A percentile compares a stretch with the other conserved stretches of the same genome.
phyloP scores from a whole-genome alignment of 1,284 basidiomycete species.

The Veloporphyrellus conicus region DNA sequence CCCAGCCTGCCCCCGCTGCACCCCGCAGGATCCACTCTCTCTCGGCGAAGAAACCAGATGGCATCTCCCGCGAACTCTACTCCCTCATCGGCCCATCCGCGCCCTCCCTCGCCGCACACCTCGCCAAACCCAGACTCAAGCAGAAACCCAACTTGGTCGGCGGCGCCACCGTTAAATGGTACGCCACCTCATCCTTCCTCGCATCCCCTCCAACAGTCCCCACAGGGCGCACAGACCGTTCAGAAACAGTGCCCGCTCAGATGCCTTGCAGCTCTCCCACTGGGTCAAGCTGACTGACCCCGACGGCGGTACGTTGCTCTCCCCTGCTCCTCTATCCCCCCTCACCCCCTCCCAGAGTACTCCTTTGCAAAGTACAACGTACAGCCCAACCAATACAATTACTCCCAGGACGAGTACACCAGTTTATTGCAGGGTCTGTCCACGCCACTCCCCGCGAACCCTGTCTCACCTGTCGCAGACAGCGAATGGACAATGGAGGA shows the following conservation, averaged over 20 bases:
- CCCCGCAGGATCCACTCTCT: conserved; percentile 12
- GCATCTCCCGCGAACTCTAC: conserved; percentile 90
- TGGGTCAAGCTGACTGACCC: conserved; percentile 66
- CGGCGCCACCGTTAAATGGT: conserved; percentile 65
- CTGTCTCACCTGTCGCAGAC: conserved; percentile 44
- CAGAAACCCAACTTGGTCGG: conserved; percentile 73
- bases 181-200: conserved; percentile 1
- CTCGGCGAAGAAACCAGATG: conserved; percentile 68
- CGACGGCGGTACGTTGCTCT: conserved; percentile 44
- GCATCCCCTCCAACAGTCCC: background rate
- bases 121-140: conserved; percentile 80
- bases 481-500: conserved; percentile 90
- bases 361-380: conserved; percentile 80
- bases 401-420: conserved; percentile 90
- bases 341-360: conserved; percentile 48
- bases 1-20: conserved; percentile 12
- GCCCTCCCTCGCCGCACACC: conserved; percentile 73
- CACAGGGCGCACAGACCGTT: conserved; percentile 73
- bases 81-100: conserved; percentile 90
- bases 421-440: conserved; percentile 67
- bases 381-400: conserved; percentile 67
- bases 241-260: conserved; percentile 59
- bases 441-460: background rate
- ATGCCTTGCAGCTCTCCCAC: conserved; percentile 58
- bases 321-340: background rate